A percentile compares a stretch with the other conserved stretches of the same genome.
Evolutionary conservation across 2,329 filamentous ascomycete species (phyloP).

Genomic region (Colletotrichum incanum): DNA sequence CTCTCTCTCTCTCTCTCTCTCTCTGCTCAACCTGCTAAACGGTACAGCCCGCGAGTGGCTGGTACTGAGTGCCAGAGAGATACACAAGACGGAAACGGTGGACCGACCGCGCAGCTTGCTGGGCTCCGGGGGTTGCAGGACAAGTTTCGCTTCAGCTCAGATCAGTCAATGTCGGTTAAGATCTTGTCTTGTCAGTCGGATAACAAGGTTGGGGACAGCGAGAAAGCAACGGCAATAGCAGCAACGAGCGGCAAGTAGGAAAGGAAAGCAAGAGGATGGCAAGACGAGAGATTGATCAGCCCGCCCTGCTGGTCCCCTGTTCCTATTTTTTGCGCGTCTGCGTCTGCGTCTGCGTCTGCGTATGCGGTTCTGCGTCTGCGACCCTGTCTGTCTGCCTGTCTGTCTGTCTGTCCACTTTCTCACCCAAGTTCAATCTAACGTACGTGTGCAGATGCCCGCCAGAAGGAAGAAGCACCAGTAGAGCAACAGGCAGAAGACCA

Average conservation of each 20-base stretch:
- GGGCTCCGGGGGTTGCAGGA: conserved; percentile 1
- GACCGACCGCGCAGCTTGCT: conserved; percentile 27
- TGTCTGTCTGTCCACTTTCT: conserved; percentile 40
- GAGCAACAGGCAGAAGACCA: conserved; percentile 39
- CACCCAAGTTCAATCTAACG: conserved; percentile 35
- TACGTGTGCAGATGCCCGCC: conserved; percentile 28
- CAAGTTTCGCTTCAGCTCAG: conserved; percentile 22
- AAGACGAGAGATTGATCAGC: conserved; percentile 31
- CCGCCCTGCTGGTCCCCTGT: conserved; percentile 35
- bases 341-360: conserved; percentile 2
- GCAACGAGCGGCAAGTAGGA: conserved; percentile 25
- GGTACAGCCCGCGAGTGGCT: conserved; percentile 31
- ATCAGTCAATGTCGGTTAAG: conserved; percentile 5
- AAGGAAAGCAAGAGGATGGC: conserved; percentile 35
- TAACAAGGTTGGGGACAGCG: conserved; percentile 15
- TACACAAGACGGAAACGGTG: conserved; percentile 30
- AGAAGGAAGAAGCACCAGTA: conserved; percentile 31
- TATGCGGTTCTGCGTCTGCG: conserved; percentile 21
- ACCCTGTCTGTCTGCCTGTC: conserved; percentile 34
- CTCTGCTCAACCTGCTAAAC: conserved; percentile 12
- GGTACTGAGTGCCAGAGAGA: conserved; percentile 22
- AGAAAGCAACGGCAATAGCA: conserved; percentile 25
- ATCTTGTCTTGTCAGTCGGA: conserved; percentile 23
- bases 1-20: neutral
- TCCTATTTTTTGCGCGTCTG: conserved; percentile 41